Base-by-base conservation (phyloP, 805 yeast genomes). In the Candida insectorum region DNA sequence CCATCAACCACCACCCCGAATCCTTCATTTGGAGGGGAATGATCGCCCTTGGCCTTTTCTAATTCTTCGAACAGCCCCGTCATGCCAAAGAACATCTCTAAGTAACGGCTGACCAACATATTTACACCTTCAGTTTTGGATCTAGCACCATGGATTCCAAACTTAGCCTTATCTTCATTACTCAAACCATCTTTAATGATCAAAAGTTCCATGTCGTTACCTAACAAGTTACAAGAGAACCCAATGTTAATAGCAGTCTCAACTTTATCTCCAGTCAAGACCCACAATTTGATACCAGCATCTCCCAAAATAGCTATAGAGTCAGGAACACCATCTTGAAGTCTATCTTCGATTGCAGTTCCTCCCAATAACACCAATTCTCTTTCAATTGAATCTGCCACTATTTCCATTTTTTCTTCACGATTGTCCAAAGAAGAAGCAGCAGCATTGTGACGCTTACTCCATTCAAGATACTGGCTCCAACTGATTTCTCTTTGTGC, bases 191-290 rank as follows among this genome's bases (percentile, higher is more conserved):
- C 75, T 47, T 65, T 67, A n/a, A 85, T 69, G 16, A 81, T 79
- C 28, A 83, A 62, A 30, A 85, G 56, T 43, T 81, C 76, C 91
- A 85, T 82, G 27, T 71, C 77, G 35, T 70, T 77, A 30, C 75
- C 77, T 32, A 84, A 62, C 46, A 84, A 64, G 42, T 83, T 81
- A 59, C 91, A 84, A 11, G 86, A 78, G 51, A 80, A 84, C 1
- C 91, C 93, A 56, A 84, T 84, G 52, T 82, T 81, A 52, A 84
- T 84, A 3, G 93, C 93, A 7, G 93, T 84, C 57, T 84, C 93
- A 32, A 84, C 77, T 54, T 80, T 77, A 57, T 84, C 93, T 43
- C 93, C 93, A 7, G 93, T 84, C 19, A 84, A 65, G 33, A 84
- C 89, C 93, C 93, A 84, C 30, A 84, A 62, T 54, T 84, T 84